A percentile compares a stretch with the other conserved stretches of the same genome.
phyloP scores from a whole-genome alignment of 1,284 basidiomycete species.

The Inonotus hispidus region DNA sequence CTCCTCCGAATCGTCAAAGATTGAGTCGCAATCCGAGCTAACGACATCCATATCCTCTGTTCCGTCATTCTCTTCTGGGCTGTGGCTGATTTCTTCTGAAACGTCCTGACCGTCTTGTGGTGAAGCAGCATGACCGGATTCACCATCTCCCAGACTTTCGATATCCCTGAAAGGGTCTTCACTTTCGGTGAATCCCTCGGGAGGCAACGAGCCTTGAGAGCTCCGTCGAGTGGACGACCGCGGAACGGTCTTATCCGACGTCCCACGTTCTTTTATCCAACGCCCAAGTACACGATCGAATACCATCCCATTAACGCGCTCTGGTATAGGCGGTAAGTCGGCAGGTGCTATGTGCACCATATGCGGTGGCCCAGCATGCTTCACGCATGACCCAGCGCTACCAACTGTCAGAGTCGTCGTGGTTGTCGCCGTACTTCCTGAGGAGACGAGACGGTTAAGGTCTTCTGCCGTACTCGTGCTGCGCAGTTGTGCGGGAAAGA shows the following conservation, averaged over 20 bases:
- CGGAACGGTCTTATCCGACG: conserved; percentile 25
- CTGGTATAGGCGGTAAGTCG: conserved; percentile 70
- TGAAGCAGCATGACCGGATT: conserved; percentile 23
- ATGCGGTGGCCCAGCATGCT: conserved; percentile 73
- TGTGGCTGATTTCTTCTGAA: conserved; percentile 21
- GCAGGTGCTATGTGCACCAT: conserved; percentile 75
- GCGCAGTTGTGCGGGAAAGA: conserved; percentile 48
- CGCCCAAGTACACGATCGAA: conserved; percentile 76
- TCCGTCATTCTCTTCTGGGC: conserved; percentile 29
- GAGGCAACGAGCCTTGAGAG: conserved; percentile 17
- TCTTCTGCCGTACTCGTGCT: conserved; percentile 55
- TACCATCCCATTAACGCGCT: conserved; percentile 80
- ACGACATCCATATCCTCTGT: conserved; percentile 43
- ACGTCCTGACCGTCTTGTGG: conserved; percentile 9
- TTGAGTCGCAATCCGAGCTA: conserved; percentile 21
- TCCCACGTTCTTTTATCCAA: conserved; percentile 68
- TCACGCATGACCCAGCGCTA: conserved; percentile 74
- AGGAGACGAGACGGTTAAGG: conserved; percentile 81
- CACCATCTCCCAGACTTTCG: conserved; percentile 71
- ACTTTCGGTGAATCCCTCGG: conserved; percentile 41
- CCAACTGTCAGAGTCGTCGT: conserved; percentile 67
- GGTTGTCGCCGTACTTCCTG: conserved; percentile 61
- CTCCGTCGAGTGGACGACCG: not conserved
- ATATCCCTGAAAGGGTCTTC: conserved; percentile 86
- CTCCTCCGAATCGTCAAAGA: conserved; percentile 57